Evolutionary conservation across 2,329 filamentous ascomycete species (phyloP).

Genomic region (Nemania serpens): DNA sequence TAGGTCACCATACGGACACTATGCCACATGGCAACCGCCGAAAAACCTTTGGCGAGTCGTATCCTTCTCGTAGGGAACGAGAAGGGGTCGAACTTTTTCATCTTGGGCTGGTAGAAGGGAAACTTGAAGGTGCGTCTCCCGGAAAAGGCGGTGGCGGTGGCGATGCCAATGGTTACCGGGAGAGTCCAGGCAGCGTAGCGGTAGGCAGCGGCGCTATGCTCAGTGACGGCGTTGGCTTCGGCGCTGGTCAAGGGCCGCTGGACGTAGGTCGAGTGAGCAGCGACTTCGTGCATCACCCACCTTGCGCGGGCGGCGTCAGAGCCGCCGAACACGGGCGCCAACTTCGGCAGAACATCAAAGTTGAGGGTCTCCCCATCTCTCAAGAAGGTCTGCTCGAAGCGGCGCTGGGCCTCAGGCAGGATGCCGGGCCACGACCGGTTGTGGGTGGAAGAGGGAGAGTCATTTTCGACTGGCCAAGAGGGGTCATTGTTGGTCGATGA

Average conservation of each 20-base stretch:
- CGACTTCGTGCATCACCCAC: constrained; percentile 17
- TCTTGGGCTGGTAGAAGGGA: constrained; percentile 47
- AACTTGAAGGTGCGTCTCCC: constrained; percentile 46
- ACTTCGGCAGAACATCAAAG: constrained; percentile 33
- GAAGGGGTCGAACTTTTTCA: constrained; percentile 38
- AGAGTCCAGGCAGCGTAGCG: constrained; percentile 41
- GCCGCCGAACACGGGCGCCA: constrained; percentile 18
- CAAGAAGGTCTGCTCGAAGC: constrained; percentile 34
- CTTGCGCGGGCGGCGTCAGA: neutral
- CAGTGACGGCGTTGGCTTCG: constrained; percentile 38
- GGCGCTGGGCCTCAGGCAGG: constrained; percentile 14
- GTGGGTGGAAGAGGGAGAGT: constrained; percentile 1
- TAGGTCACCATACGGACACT: constrained; percentile 44
- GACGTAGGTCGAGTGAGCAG: constrained; percentile 6
- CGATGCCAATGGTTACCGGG: constrained; percentile 33
- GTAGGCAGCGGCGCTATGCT: constrained; percentile 34
- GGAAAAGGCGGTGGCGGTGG: constrained; percentile 36
- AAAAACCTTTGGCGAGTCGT: constrained; percentile 35
- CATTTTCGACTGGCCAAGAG: neutral
- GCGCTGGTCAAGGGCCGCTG: constrained; percentile 34
- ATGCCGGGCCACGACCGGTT: constrained; percentile 35
- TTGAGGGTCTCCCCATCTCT: constrained; percentile 38
- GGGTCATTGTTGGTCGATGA: neutral
- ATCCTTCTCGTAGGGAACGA: constrained; percentile 37
- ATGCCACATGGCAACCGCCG: constrained; percentile 45